These are phyloP conservation scores for Rutstroemia sydowiana DNA, from an alignment of 2,329 filamentous ascomycete genomes.

Conservation along the genomic window DNA sequence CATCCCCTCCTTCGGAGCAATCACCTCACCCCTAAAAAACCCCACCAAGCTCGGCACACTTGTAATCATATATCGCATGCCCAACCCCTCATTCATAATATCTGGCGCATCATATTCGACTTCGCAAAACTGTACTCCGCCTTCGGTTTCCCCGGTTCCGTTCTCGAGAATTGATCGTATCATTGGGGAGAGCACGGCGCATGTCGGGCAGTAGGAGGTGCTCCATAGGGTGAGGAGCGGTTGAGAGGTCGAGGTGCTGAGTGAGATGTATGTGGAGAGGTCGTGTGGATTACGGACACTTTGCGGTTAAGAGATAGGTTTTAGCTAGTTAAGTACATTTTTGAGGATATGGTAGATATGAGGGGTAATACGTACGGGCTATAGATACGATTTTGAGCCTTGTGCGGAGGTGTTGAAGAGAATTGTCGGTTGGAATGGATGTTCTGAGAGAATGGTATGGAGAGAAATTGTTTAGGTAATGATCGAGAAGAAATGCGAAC, in stretches of 20 bases:
- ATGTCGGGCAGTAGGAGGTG: conserved; percentile 49
- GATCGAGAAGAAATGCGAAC: neutral
- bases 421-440: neutral
- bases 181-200: conserved; percentile 43
- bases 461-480: neutral
- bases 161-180: conserved; percentile 40
- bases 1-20: neutral
- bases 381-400: conserved; percentile 3
- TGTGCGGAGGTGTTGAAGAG: neutral
- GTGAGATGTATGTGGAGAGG: conserved; percentile 48
- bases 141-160: conserved; percentile 44
- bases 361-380: neutral
- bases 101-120: conserved; percentile 53
- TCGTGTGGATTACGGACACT: conserved; percentile 49
- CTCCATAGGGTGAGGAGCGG: conserved; percentile 57
- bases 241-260: conserved; percentile 44
- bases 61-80: conserved; percentile 50
- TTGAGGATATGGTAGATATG: neutral
- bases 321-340: neutral
- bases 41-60: conserved; percentile 50
- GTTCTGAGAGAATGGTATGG: neutral
- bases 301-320: too few relatives aligned
- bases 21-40: conserved; percentile 31
- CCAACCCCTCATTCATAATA: conserved; percentile 42
- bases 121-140: conserved; percentile 46